phyloP scores from a whole-genome alignment of 2,329 filamentous ascomycete genomes.

The Aspergillus nomiae region DNA sequence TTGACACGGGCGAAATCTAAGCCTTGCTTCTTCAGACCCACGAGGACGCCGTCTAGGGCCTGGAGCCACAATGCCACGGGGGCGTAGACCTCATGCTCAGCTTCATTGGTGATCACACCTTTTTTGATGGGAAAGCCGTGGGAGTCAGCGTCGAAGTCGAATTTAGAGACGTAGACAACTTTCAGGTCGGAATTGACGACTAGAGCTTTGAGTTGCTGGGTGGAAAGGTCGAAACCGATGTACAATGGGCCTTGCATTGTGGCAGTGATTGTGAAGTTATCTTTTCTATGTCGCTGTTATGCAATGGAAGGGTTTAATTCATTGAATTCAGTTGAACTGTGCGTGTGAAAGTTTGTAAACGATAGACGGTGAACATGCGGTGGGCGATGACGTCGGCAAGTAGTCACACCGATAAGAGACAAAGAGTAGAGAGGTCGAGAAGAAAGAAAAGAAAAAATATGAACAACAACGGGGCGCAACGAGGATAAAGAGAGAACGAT shows the following conservation, averaged over 20 bases:
- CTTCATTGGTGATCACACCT: constrained; percentile 80
- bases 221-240: constrained; percentile 92
- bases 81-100: constrained; percentile 85
- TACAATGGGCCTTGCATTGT: constrained; percentile 65
- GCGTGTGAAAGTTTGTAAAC: neutral
- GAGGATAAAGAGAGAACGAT: neutral
- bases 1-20: constrained; percentile 74
- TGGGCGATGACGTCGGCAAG: constrained; percentile 2
- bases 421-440: neutral
- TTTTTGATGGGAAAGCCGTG: constrained; percentile 78
- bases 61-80: constrained; percentile 95
- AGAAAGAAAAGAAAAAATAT: neutral
- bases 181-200: constrained; percentile 81
- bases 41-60: constrained; percentile 81
- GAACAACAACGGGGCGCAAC: neutral
- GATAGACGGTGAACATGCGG: neutral
- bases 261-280: constrained; percentile 31
- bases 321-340: neutral
- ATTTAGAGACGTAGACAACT: constrained; percentile 81
- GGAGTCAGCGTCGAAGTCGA: constrained; percentile 91
- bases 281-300: neutral
- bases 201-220: constrained; percentile 93
- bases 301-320: neutral
- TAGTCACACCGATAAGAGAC: constrained; percentile 11
- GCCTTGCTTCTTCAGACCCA: constrained; percentile 67